Evolutionary conservation across 352 stramenopile species (phyloP).

Genomic region (Phytophthora meadii): DNA sequence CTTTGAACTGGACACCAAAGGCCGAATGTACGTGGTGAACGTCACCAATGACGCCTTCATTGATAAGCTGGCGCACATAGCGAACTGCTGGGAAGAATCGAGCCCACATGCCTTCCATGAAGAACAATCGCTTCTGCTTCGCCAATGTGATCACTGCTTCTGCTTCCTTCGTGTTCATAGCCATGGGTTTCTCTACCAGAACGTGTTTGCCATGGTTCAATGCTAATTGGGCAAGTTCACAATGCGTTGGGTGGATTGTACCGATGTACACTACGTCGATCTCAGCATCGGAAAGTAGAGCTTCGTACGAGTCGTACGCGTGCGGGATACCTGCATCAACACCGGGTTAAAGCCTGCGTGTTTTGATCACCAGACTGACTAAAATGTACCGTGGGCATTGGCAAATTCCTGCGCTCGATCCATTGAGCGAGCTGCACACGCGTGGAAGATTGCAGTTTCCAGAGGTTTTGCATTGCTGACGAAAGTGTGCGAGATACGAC

Average conservation of each 20-base stretch:
- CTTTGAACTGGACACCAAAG: slow-evolving; percentile 28
- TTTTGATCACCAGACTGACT: not conserved
- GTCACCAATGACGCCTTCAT: slow-evolving; percentile 49
- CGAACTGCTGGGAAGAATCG: slow-evolving; percentile 83
- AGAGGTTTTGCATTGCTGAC: slow-evolving; percentile 48
- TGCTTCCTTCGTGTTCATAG: slow-evolving; percentile 78
- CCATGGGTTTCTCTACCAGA: slow-evolving; percentile 91
- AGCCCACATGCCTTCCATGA: slow-evolving; percentile 88
- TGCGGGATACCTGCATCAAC: slow-evolving; percentile 47
- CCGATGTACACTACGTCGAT: slow-evolving; percentile 92
- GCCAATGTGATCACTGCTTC: slow-evolving; percentile 48
- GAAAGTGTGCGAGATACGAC: slow-evolving; percentile 69
- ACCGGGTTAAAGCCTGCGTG: not conserved
- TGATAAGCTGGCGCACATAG: slow-evolving; percentile 54
- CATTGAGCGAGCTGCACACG: slow-evolving; percentile 56
- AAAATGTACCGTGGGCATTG: slow-evolving; percentile 49
- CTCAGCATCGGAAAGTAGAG: slow-evolving; percentile 72
- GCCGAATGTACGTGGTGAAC: slow-evolving; percentile 58
- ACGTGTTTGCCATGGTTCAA: slow-evolving; percentile 72
- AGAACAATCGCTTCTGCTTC: slow-evolving; percentile 39
- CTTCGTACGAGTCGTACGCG: slow-evolving; percentile 85
- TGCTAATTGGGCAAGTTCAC: slow-evolving; percentile 9
- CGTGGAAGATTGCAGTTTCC: not conserved
- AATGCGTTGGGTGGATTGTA: slow-evolving; percentile 87
- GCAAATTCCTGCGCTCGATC: slow-evolving; percentile 53